Percentiles rank a stretch among this genome's conserved stretches.
Evolutionary conservation across 768 basidiomycete genomes (phyloP).

Genomic region (Clavulina sp.): DNA sequence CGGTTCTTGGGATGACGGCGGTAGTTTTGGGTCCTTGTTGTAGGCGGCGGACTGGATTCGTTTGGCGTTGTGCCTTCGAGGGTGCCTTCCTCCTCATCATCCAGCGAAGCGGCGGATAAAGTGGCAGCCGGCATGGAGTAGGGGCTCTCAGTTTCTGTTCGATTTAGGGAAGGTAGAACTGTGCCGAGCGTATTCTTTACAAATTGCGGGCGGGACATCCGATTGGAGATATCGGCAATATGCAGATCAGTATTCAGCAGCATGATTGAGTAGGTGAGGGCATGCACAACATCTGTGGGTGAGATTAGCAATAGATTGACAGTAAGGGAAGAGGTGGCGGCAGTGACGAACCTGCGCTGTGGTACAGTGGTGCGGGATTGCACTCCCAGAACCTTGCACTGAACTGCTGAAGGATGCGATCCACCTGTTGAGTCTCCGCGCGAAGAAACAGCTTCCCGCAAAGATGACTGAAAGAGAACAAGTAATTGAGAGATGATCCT

Average conservation of each 20-base stretch:
- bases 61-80: conserved; percentile 27
- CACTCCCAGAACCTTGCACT: conserved; percentile 83
- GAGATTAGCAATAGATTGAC: conserved; percentile 1
- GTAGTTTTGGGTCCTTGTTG: conserved; percentile 18
- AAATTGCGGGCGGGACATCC: conserved; percentile 88
- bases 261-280: conserved; percentile 80
- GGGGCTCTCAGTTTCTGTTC: neutral
- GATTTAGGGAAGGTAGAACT: conserved; percentile 45
- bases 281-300: conserved; percentile 71
- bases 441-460: conserved; percentile 87
- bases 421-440: conserved; percentile 95
- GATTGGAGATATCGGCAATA: conserved; percentile 70
- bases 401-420: conserved; percentile 87
- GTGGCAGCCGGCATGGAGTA: neutral
- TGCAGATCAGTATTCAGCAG: conserved; percentile 95
- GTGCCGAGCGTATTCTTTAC: conserved; percentile 80
- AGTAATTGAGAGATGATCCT: neutral
- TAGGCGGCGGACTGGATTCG: conserved; percentile 23
- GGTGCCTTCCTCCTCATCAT: conserved; percentile 15
- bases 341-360: conserved; percentile 53
- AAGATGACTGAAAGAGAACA: conserved; percentile 48
- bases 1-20: conserved; percentile 35
- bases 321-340: conserved; percentile 3
- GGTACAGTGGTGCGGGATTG: conserved; percentile 66
- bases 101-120: neutral